Percentiles rank a stretch among this genome's conserved stretches.
phyloP scores from a whole-genome alignment of 805 yeast genomes.

The Candida yuanshanica region DNA sequence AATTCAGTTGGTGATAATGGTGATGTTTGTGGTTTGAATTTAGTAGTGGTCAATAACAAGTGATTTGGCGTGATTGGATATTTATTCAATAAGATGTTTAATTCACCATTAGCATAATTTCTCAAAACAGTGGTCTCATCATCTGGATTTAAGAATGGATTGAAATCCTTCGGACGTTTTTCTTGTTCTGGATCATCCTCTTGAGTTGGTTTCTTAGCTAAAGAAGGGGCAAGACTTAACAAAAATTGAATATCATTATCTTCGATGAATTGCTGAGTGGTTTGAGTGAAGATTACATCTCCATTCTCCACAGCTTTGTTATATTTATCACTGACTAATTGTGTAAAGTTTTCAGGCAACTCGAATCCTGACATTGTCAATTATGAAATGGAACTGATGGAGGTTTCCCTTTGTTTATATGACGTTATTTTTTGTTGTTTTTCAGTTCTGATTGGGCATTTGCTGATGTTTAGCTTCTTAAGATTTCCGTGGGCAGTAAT shows the following conservation, averaged over 20 bases:
- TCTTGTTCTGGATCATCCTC: conserved; percentile 28
- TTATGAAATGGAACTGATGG: too few relatives aligned
- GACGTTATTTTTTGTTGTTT: too few relatives aligned
- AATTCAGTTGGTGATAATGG: conserved; percentile 73
- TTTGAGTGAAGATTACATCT: conserved; percentile 46
- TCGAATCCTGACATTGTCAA: conserved; percentile 19
- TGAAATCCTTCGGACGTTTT: conserved; percentile 30
- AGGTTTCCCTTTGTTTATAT: too few relatives aligned
- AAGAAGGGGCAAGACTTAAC: conserved; percentile 27
- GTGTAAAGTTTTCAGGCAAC: conserved; percentile 35
- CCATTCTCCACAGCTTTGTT: conserved; percentile 42
- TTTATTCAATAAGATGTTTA: conserved; percentile 74
- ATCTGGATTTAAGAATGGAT: conserved; percentile 82
- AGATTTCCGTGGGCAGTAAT: too few relatives aligned
- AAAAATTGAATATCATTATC: conserved; percentile 28
- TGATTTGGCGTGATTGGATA: conserved; percentile 81
- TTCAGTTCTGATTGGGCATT: too few relatives aligned
- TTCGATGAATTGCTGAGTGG: conserved; percentile 29
- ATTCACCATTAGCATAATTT: conserved; percentile 40
- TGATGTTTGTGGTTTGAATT: conserved; percentile 64
- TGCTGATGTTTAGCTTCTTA: too few relatives aligned
- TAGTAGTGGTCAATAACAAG: conserved; percentile 70
- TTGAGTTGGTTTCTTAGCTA: conserved; percentile 34
- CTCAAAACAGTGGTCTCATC: conserved; percentile 61
- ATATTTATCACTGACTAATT: conserved; percentile 35